Percentiles rank a stretch among this genome's conserved stretches.
These are phyloP conservation scores for Colletotrichum endophyticum DNA, from an alignment of 2,329 filamentous ascomycete genomes.

Conservation along the genomic window DNA sequence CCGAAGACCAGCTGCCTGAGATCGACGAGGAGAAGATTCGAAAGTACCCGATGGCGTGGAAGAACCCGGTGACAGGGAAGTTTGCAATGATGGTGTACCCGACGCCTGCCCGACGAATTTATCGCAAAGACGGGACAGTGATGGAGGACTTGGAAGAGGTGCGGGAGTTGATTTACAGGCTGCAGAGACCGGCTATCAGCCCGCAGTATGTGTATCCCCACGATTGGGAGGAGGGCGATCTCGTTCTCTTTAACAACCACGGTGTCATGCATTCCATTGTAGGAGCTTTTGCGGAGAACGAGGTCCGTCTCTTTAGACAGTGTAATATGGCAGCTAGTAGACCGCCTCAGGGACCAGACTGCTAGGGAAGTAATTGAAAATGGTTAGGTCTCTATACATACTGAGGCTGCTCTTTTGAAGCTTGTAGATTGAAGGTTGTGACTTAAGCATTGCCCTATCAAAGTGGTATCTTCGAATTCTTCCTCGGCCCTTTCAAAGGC, in stretches of 20 bases:
- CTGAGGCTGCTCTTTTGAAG: background rate
- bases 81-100: background rate
- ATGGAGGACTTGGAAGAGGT: background rate
- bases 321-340: background rate
- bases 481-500: background rate
- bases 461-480: background rate
- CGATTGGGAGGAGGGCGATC: background rate
- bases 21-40: accelerated
- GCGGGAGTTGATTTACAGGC: background rate
- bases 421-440: background rate
- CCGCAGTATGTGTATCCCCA: background rate
- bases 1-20: background rate
- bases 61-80: background rate
- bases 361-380: background rate
- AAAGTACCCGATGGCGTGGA: background rate
- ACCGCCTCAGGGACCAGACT: background rate
- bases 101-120: background rate
- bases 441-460: background rate
- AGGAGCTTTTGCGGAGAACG: background rate
- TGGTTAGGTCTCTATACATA: background rate
- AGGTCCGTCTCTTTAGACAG: background rate
- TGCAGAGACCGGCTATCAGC: background rate
- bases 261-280: background rate
- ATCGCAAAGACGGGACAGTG: background rate
- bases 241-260: background rate